Evolutionary conservation across 2,329 filamentous ascomycete genomes (phyloP).

Genomic region (Apiospora hydei): DNA sequence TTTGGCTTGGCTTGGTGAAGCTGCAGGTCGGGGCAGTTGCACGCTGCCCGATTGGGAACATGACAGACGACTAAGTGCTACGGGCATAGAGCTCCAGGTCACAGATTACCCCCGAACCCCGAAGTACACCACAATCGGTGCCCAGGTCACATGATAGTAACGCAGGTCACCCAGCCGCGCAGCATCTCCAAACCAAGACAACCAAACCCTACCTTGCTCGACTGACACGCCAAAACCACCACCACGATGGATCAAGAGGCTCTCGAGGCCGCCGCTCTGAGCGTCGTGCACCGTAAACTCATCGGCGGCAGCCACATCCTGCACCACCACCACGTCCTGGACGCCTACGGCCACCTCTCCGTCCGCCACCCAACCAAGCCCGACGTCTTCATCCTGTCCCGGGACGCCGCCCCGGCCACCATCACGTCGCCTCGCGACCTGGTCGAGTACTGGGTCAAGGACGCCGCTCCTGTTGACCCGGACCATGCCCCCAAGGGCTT

Average conservation of each 20-base stretch:
- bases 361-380: conserved; percentile 55
- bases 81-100: background rate
- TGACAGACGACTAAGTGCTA: background rate
- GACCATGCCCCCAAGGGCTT: conserved; percentile 46
- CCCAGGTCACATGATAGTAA: background rate
- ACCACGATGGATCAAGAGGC: conserved; percentile 19
- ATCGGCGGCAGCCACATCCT: conserved; percentile 60
- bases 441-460: conserved; percentile 52
- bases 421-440: conserved; percentile 52
- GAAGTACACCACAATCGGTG: background rate
- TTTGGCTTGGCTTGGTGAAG: background rate
- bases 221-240: background rate
- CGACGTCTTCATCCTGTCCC: conserved; percentile 56
- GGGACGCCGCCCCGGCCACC: conserved; percentile 54
- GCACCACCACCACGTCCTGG: conserved; percentile 57
- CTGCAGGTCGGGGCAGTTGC: too few relatives aligned
- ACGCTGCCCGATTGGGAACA: background rate
- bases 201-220: background rate
- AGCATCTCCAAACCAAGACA: background rate
- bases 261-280: conserved; percentile 19
- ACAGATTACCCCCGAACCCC: too few relatives aligned
- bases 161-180: background rate
- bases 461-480: conserved; percentile 50
- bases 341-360: conserved; percentile 59
- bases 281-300: conserved; percentile 34